Percentiles rank a stretch among this genome's conserved stretches.
Conservation (phyloP, 805 yeast species). For the Hanseniaspora occidentalis region DNA sequence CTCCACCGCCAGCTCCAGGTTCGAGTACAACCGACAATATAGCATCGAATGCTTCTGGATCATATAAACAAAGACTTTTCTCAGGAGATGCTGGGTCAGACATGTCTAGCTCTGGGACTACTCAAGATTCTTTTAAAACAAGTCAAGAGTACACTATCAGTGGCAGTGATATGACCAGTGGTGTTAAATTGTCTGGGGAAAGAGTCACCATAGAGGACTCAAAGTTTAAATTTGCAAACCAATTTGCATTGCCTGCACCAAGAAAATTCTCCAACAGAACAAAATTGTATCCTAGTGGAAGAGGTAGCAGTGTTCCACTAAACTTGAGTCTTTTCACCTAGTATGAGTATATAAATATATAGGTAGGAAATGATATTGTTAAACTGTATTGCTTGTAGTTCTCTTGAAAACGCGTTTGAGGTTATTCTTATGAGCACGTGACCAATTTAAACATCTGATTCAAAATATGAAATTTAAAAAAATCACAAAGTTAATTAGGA, state of each 20-base stretch:
- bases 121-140: conserved; percentile 8
- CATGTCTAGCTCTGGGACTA: conserved; percentile 15
- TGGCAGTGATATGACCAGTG: conserved; percentile 21
- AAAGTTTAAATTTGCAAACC: conserved; percentile 58
- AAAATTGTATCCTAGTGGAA: conserved; percentile 87
- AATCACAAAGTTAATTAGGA: too few relatives aligned
- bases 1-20: too few relatives aligned
- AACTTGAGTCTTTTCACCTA: conserved; percentile 34
- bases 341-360: too few relatives aligned
- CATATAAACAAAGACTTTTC: conserved; percentile 20
- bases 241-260: conserved; percentile 73
- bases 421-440: too few relatives aligned
- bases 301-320: conserved; percentile 86
- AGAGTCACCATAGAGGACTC: conserved; percentile 49
- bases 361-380: too few relatives aligned
- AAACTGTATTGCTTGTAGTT: too few relatives aligned
- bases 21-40: too few relatives aligned
- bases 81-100: conserved; percentile 20
- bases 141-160: conserved; percentile 14
- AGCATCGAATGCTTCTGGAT: conserved; percentile 3
- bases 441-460: too few relatives aligned
- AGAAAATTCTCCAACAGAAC: conserved; percentile 57
- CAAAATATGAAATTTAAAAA: too few relatives aligned
- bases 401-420: too few relatives aligned
- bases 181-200: conserved; percentile 15